Percentiles rank a stretch among this genome's conserved stretches.
phyloP scores from a whole-genome alignment of 1,284 basidiomycete species.

The Anthracocystis setariae region DNA sequence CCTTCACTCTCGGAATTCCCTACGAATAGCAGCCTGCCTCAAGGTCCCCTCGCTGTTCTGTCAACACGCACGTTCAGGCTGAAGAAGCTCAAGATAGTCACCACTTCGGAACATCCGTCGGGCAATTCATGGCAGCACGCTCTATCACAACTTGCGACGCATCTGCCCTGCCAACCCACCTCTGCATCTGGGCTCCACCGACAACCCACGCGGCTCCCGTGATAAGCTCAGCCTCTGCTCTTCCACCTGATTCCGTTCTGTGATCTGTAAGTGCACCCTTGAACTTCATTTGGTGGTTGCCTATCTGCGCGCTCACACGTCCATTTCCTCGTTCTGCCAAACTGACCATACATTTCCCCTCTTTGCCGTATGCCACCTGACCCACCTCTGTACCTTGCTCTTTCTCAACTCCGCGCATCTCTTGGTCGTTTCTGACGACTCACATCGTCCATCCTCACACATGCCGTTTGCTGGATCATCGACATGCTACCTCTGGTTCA shows the following conservation, averaged over 20 bases:
- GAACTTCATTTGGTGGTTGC: slow-evolving; percentile 13
- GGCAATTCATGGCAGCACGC: neutral
- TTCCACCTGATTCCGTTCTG: neutral
- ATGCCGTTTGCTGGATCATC: neutral
- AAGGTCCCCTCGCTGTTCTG: too few relatives aligned
- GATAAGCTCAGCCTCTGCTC: slow-evolving; percentile 1
- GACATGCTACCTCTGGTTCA: neutral
- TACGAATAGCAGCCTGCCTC: too few relatives aligned
- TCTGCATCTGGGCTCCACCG: neutral
- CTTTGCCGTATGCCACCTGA: too few relatives aligned
- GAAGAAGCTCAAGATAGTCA: too few relatives aligned
- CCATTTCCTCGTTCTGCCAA: neutral
- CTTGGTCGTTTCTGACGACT: neutral
- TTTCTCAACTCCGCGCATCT: too few relatives aligned
- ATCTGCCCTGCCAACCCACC: neutral
- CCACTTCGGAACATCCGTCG: too few relatives aligned
- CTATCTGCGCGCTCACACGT: slow-evolving; percentile 4
- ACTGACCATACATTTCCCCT: neutral
- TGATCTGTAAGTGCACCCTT: slow-evolving; percentile 7
- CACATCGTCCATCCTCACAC: neutral
- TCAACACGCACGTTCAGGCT: too few relatives aligned
- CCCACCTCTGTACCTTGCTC: too few relatives aligned
- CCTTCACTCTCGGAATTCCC: too few relatives aligned
- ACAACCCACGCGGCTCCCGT: slow-evolving; percentile 1
- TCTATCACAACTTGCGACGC: neutral